Evolutionary conservation across 306 rosid genomes (phyloP).

Genomic region (Pachyrhizus erosus): DNA sequence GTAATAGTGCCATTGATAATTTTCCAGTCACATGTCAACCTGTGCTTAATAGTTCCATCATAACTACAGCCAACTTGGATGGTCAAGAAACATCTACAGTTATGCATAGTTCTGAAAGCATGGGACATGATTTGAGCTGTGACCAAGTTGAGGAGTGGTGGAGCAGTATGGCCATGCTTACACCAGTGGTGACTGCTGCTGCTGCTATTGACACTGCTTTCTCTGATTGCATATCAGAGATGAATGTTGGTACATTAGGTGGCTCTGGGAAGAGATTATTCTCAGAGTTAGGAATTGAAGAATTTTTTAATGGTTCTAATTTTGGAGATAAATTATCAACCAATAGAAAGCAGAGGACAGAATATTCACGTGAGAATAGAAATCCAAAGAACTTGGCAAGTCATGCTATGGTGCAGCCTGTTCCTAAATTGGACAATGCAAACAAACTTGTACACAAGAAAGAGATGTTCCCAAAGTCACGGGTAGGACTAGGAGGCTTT

Average conservation of each 20-base stretch:
- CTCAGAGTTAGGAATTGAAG: constrained; percentile 70
- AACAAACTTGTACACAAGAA: constrained; percentile 49
- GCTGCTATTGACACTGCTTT: constrained; percentile 34
- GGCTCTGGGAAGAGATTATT: constrained; percentile 63
- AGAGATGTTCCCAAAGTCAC: constrained; percentile 57
- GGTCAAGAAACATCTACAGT: constrained; percentile 42
- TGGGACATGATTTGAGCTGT: constrained; percentile 44
- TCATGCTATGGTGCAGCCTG: constrained; percentile 34
- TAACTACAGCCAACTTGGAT: constrained; percentile 29
- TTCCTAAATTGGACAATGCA: constrained; percentile 41
- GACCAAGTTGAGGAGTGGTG: constrained; percentile 48
- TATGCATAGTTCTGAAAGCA: constrained; percentile 43
- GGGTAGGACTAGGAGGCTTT: constrained; percentile 48
- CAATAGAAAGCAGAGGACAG: constrained; percentile 49
- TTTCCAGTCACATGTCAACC: constrained; percentile 38
- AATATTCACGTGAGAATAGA: constrained; percentile 45
- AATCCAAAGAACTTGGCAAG: constrained; percentile 35
- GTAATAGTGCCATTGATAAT: constrained; percentile 25
- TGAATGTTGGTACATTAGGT: constrained; percentile 45
- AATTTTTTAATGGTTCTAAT: constrained; percentile 58
- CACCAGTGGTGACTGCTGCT: constrained; percentile 47
- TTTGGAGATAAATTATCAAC: constrained; percentile 52
- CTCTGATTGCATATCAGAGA: constrained; percentile 53
- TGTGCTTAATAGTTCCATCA: constrained; percentile 26
- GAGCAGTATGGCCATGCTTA: constrained; percentile 46